Evolutionary conservation across 139 green algal species (phyloP).

Genomic region (Zygnema circumcarinatum): DNA sequence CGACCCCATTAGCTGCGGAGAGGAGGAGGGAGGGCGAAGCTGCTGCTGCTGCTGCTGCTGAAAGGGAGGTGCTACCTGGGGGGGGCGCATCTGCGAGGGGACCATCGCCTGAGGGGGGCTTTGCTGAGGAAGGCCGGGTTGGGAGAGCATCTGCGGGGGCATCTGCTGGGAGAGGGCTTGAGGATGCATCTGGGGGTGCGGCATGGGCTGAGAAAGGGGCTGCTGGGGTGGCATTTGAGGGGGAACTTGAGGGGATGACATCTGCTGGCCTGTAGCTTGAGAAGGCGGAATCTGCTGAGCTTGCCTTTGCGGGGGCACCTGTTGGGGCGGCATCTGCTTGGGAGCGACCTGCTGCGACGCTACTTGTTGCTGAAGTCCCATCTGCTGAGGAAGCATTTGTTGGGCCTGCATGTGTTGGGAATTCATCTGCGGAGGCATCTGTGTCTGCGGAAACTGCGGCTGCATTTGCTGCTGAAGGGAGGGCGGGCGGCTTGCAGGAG

Average conservation of each 20-base stretch:
- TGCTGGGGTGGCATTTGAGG: neutral
- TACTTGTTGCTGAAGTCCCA: conserved; percentile 19
- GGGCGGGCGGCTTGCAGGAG: neutral
- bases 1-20: neutral
- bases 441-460: conserved; percentile 20
- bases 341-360: conserved; percentile 7
- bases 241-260: neutral
- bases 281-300: conserved; percentile 27
- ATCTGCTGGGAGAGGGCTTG: neutral
- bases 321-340: conserved; percentile 5
- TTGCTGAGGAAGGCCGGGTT: neutral
- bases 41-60: conserved; percentile 23
- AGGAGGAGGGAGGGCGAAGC: conserved; percentile 10
- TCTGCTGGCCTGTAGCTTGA: neutral
- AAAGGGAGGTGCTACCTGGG: neutral
- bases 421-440: neutral
- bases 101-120: neutral
- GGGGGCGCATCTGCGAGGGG: neutral
- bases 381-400: neutral
- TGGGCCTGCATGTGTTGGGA: neutral
- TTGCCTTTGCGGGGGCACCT: neutral
- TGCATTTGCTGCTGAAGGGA: neutral
- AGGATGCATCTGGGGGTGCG: neutral
- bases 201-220: neutral
- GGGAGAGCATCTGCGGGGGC: neutral